Conservation (phyloP, 2,329 filamentous ascomycete genomes). For the Raffaelea albimanens region DNA sequence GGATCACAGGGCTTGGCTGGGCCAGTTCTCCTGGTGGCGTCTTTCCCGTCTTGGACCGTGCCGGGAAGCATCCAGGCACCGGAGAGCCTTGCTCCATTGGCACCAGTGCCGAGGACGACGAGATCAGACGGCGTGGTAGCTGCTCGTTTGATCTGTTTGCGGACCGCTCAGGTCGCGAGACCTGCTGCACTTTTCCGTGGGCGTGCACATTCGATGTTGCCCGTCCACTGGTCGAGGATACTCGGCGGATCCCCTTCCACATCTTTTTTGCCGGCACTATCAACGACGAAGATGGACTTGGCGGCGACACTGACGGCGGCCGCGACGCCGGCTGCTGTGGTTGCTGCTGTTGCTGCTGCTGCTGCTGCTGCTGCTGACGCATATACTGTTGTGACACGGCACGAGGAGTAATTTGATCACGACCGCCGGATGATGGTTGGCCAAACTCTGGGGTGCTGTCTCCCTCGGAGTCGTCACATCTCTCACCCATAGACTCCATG, state of each 20-base stretch:
- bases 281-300: neutral
- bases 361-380: too few species aligned
- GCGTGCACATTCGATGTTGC: neutral
- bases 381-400: constrained; percentile 1
- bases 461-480: neutral
- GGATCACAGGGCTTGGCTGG: constrained; percentile 5
- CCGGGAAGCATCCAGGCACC: constrained; percentile 7
- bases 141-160: too few species aligned
- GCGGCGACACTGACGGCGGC: neutral
- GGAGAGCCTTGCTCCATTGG: neutral
- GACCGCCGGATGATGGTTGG: neutral
- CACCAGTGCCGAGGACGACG: too few species aligned
- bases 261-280: constrained; percentile 9
- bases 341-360: neutral
- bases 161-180: too few species aligned
- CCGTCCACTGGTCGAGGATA: constrained; percentile 6
- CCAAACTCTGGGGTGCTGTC: neutral
- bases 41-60: constrained; percentile 2
- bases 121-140: neutral
- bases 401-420: constrained; percentile 10
- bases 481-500: neutral
- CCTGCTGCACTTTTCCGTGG: neutral
- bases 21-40: constrained; percentile 1
- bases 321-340: neutral
- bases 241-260: constrained; percentile 12